A percentile compares a stretch with the other conserved stretches of the same genome.
phyloP scores from a whole-genome alignment of 139 green algal genomes.

The Asterochloris sp. region DNA sequence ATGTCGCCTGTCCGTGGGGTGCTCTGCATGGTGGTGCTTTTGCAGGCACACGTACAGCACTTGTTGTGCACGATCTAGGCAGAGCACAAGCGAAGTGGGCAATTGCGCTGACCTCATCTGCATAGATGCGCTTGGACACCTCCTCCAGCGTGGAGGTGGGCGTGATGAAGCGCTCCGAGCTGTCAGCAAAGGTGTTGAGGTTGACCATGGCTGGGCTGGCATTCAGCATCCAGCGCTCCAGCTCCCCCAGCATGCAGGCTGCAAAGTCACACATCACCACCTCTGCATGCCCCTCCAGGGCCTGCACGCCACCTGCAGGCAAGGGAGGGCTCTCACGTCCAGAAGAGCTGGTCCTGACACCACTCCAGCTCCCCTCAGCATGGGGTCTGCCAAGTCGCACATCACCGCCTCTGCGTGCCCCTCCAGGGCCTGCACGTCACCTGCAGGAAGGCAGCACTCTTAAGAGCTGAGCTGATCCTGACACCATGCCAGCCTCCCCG shows the following conservation, averaged over 20 bases:
- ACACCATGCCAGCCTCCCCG: too few species aligned
- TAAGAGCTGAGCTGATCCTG: too few species aligned
- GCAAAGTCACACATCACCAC: slow-evolving; percentile 86
- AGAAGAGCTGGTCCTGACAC: too few species aligned
- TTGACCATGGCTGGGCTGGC: slow-evolving; percentile 51
- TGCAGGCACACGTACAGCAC: too few species aligned
- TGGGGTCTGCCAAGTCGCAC: slow-evolving; percentile 70
- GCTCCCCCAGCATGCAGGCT: slow-evolving; percentile 66
- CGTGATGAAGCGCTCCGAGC: slow-evolving; percentile 35
- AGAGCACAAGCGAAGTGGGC: too few species aligned
- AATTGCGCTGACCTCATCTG: slow-evolving; percentile 41
- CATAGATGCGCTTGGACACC: slow-evolving; percentile 37
- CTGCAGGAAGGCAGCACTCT: slow-evolving; percentile 10
- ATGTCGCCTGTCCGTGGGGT: too few species aligned
- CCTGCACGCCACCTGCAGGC: slow-evolving; percentile 13
- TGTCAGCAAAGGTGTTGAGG: slow-evolving; percentile 58
- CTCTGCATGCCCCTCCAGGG: slow-evolving; percentile 26
- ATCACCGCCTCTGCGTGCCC: slow-evolving; percentile 66
- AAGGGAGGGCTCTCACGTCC: too few species aligned
- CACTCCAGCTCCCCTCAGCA: slow-evolving; percentile 79
- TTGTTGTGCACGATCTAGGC: too few species aligned
- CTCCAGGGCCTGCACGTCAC: slow-evolving; percentile 6
- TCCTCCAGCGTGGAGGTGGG: slow-evolving; percentile 29
- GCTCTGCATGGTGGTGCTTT: too few species aligned
- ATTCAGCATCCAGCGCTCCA: slow-evolving; percentile 78